phyloP scores from a whole-genome alignment of 257 asterid species.

The Perilla frutescens region DNA sequence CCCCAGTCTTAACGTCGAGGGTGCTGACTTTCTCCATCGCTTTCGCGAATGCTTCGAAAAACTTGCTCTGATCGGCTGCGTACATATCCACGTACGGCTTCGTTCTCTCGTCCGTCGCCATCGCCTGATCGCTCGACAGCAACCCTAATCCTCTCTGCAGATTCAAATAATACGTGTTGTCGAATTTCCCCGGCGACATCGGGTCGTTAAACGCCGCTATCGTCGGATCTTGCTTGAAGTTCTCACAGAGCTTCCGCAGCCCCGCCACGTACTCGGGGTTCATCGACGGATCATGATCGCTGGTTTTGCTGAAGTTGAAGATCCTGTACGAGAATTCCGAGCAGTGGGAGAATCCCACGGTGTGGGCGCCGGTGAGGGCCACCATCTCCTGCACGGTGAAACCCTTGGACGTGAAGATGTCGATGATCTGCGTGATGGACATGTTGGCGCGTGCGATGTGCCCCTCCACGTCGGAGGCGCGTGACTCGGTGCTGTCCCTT shows the following conservation, averaged over 20 bases:
- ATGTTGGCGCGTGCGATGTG: slow-evolving; percentile 75
- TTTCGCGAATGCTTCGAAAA: slow-evolving; percentile 58
- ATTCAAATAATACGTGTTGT: slow-evolving; percentile 62
- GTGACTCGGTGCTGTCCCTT: slow-evolving; percentile 56
- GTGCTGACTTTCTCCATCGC: slow-evolving; percentile 70
- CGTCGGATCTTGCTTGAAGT: slow-evolving; percentile 40
- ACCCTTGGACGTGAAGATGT: slow-evolving; percentile 51
- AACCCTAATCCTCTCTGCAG: slow-evolving; percentile 64
- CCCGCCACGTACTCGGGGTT: slow-evolving; percentile 60
- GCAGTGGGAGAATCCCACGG: slow-evolving; percentile 86
- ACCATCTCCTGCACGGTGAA: slow-evolving; percentile 71
- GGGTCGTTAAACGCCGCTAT: slow-evolving; percentile 83
- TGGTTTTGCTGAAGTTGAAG: slow-evolving; percentile 48
- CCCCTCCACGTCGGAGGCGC: slow-evolving; percentile 62
- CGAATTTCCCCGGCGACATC: slow-evolving; percentile 85
- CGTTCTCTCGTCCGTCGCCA: slow-evolving; percentile 66
- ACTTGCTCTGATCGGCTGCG: slow-evolving; percentile 64
- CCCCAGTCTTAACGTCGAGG: slow-evolving; percentile 56
- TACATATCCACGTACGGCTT: slow-evolving; percentile 72
- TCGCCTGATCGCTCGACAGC: slow-evolving; percentile 63
- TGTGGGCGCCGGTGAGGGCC: slow-evolving; percentile 79
- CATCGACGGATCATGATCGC: slow-evolving; percentile 59
- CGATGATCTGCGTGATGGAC: slow-evolving; percentile 55
- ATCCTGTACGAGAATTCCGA: slow-evolving; percentile 63
- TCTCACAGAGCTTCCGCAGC: slow-evolving; percentile 54